Percentiles rank a stretch among this genome's conserved stretches.
phyloP scores from a whole-genome alignment of 1,284 basidiomycete species.

The Ganoderma meredithae region DNA sequence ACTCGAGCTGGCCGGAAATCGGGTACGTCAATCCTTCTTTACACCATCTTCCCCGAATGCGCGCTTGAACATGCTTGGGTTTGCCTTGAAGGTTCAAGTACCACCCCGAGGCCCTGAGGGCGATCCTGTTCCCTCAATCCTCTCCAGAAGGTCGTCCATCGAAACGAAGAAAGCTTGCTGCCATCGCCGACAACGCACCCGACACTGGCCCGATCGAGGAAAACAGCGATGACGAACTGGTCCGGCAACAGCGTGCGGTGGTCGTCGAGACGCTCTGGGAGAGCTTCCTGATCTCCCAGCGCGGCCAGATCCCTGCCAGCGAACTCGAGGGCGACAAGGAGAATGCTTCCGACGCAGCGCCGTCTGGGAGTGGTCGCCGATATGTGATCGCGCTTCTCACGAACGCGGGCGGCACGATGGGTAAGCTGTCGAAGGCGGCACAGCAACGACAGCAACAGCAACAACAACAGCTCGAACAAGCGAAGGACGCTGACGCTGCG shows the following conservation, averaged over 20 bases:
- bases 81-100: slow-evolving; percentile 61
- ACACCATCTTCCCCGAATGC: neutral
- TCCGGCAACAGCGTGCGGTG: slow-evolving; percentile 33
- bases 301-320: slow-evolving; percentile 26
- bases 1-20: slow-evolving; percentile 32
- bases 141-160: slow-evolving; percentile 24
- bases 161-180: slow-evolving; percentile 28
- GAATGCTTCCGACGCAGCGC: slow-evolving; percentile 27
- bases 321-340: slow-evolving; percentile 36
- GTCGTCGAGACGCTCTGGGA: slow-evolving; percentile 43
- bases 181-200: slow-evolving; percentile 21
- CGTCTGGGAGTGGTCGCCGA: slow-evolving; percentile 17
- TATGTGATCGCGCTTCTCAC: slow-evolving; percentile 36
- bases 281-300: slow-evolving; percentile 41
- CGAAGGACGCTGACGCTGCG: neutral
- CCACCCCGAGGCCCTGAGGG: slow-evolving; percentile 53
- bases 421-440: slow-evolving; percentile 17
- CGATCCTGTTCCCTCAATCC: slow-evolving; percentile 51
- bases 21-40: slow-evolving; percentile 32
- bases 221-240: slow-evolving; percentile 17
- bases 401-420: slow-evolving; percentile 29
- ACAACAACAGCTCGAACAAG: neutral
- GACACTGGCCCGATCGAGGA: slow-evolving; percentile 24
- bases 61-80: neutral
- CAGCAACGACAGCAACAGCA: too few relatives aligned